These are phyloP conservation scores for Aspergillus sp. DNA, from an alignment of 2,329 filamentous ascomycete species.

Conservation along the genomic window DNA sequence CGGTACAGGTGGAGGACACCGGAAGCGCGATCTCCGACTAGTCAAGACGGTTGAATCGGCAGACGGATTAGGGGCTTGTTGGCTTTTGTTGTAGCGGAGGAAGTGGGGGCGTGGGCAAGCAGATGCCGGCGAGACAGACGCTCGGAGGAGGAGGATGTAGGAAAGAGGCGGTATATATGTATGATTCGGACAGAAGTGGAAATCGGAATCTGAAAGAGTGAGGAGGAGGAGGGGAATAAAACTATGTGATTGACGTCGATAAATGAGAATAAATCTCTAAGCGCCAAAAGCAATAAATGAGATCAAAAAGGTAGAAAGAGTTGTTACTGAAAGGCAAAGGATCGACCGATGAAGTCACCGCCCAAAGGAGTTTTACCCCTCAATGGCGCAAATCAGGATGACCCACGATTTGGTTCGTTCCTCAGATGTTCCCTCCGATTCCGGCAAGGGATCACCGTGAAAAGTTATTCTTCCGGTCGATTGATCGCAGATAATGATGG, in stretches of 20 bases:
- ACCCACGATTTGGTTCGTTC: no score
- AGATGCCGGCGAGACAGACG: neutral
- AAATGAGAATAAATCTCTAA: neutral
- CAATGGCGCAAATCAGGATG: neutral
- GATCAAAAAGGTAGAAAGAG: neutral
- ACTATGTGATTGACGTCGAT: neutral
- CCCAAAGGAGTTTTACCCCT: neutral
- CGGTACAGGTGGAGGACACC: slow-evolving; percentile 7
- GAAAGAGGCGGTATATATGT: neutral
- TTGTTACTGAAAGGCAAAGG: neutral
- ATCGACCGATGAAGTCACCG: slow-evolving; percentile 12
- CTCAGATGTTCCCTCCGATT: no score
- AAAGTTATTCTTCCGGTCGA: neutral
- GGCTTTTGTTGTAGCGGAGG: neutral
- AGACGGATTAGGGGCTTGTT: neutral
- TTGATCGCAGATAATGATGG: neutral
- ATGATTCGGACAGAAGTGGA: no score
- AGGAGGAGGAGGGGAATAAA: no score
- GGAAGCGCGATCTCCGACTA: slow-evolving; percentile 13
- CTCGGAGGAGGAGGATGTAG: neutral
- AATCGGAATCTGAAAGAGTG: no score
- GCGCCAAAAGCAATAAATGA: neutral
- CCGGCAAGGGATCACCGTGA: no score
- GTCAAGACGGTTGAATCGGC: slow-evolving; percentile 7
- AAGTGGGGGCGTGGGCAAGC: neutral